Evolutionary conservation across 2,329 filamentous ascomycete species (phyloP), one percentile per base, ranked within the genome.

Genomic region (Ophiostoma angusticollis): DNA sequence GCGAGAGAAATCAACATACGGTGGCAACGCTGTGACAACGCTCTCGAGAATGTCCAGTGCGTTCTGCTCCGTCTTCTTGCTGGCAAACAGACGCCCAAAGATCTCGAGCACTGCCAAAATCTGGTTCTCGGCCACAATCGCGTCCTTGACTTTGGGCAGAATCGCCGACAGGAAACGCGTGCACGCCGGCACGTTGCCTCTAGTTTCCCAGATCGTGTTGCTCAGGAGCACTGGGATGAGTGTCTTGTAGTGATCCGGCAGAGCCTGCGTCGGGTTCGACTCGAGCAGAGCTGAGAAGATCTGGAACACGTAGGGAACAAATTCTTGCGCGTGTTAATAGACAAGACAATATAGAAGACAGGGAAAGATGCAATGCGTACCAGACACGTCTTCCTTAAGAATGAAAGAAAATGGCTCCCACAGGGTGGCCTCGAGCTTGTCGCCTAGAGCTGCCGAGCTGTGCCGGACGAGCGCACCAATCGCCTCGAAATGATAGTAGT

Each of bases 401-500:
- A 95, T 80, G 40, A 71, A 69, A 42, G 84, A 79, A 56, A 96
- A 91, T 1, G 87, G 83, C 39, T 76, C 68, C 67, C 91, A 95
- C 2, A 98, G 68, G 41, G 78, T 77, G 44, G 78, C 70, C 54
- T 95, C 85, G 36, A 96, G 72, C 50, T 81, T 77, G 21, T 75
- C 70, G 9, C 83, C 75, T 47, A 84, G 74, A 3, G 70, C 67
- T 2, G 60, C 45, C 63, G 80, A 54, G 68, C 84, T 62, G 70
- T 78, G 68, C 55, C 79, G 76, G 40, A 96, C 83, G 34, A 98
- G 69, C 13, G 91, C 89, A 24, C 91, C 91, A 32, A 98, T 65
- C 3, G 85, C 84, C 63, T 98, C 91, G 47, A 98, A 98, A 57
- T 94, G 85, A 59, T 89, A 98, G 65, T 98, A 98, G 63, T 95